These are phyloP conservation scores for Podila verticillata DNA, from an alignment of 192 early-diverging fungal species.

Conservation along the genomic window DNA sequence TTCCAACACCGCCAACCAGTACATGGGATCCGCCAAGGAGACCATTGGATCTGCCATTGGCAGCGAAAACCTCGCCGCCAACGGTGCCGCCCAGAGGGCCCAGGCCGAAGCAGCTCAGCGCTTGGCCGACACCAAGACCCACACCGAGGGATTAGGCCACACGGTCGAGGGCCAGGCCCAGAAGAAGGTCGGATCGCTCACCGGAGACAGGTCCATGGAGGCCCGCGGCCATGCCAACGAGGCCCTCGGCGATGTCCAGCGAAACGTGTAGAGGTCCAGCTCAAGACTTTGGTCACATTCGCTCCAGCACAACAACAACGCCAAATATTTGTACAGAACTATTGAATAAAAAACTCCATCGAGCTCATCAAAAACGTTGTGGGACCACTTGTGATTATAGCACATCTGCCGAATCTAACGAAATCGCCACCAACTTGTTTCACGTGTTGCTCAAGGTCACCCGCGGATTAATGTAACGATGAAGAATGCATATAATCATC, in stretches of 20 bases:
- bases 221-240: constrained; percentile 11
- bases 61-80: background rate
- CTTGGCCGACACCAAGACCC: constrained; percentile 7
- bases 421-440: too few relatives aligned
- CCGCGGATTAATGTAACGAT: too few relatives aligned
- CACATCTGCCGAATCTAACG: too few relatives aligned
- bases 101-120: constrained; percentile 4
- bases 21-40: background rate
- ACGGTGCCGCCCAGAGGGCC: constrained; percentile 11
- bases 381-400: too few relatives aligned
- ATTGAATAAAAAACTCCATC: too few relatives aligned
- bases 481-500: too few relatives aligned
- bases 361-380: too few relatives aligned
- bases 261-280: background rate
- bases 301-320: too few relatives aligned
- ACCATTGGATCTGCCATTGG: constrained; percentile 4
- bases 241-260: constrained; percentile 7
- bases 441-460: too few relatives aligned
- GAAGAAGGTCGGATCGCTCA: constrained; percentile 9
- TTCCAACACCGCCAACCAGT: background rate
- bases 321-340: too few relatives aligned
- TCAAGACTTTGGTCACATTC: background rate
- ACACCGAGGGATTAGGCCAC: constrained; percentile 10
- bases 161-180: constrained; percentile 17
- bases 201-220: constrained; percentile 4